phyloP scores from a whole-genome alignment of 345 rosid genomes.

The Eucalyptus melliodora region DNA sequence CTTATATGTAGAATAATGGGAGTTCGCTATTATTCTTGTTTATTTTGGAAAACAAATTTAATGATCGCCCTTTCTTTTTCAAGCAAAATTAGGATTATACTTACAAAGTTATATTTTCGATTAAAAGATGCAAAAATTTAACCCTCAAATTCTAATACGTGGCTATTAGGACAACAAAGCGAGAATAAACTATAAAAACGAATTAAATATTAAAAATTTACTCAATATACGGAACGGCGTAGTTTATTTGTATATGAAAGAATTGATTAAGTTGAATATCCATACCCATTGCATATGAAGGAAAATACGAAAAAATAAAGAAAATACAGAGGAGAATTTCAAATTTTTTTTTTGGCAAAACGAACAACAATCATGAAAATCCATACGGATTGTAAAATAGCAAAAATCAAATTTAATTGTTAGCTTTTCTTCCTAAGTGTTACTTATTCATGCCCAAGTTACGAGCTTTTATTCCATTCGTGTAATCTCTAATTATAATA shows the following conservation, averaged over 20 bases:
- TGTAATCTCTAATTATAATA: too few species aligned
- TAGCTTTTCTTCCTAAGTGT: neutral
- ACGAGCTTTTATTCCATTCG: too few species aligned
- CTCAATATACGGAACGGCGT: neutral
- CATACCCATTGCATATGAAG: neutral
- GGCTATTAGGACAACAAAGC: neutral
- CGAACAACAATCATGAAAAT: neutral
- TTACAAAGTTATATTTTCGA: neutral
- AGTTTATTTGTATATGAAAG: neutral
- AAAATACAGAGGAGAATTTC: neutral
- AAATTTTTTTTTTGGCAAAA: neutral
- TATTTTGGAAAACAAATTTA: too few species aligned
- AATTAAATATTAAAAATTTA: neutral
- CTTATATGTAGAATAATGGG: neutral
- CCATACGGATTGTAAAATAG: neutral
- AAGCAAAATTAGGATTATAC: neutral
- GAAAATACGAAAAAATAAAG: neutral
- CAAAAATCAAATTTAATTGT: neutral
- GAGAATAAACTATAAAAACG: too few species aligned
- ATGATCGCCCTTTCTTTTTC: neutral
- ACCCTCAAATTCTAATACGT: neutral
- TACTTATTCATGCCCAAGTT: neutral
- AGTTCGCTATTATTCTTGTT: rapidly evolving
- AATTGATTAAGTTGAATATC: neutral
- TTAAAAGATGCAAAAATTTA: neutral